Base-by-base conservation (phyloP, 768 basidiomycete genomes). In the Amanita pallidorosea region DNA sequence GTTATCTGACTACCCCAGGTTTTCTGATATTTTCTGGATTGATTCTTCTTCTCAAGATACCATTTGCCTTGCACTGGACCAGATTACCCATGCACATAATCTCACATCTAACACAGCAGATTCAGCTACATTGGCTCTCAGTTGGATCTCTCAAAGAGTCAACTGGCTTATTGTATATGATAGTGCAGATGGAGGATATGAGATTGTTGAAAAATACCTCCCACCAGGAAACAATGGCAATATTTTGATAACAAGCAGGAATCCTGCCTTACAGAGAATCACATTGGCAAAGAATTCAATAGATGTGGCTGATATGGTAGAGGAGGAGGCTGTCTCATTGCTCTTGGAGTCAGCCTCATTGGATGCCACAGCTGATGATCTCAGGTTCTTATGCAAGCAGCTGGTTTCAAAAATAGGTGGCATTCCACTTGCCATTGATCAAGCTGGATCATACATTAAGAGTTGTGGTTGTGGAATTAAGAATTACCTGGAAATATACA, bases 1-100 rank as follows among this genome's bases (percentile, higher is more conserved):
- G 12, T 27, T 12, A 29, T 22, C 55, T 33, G 7, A 17, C 47
- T 1, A 34, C 27, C 41, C 15, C 4, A 49, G 59, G 29, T 59
- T 59, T 44, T 54, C 44, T 50, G n/a, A 53, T 12, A 51, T 58
- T 25, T 59, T 59, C 33, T 61, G 59, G 57, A 52, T 61, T 55
- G 60, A 61, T 54, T 55, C 59, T 15, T 54, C 60, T 12, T 56
- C 51, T 12, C 23, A 43, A 5, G 51, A 51, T 15, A 57, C 53
- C 20, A 53, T 59, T 20, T n/a, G 12, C 12, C 29, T 33, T 33
- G 12, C 4, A 49, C 47, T 22, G 33, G 27, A n/a, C 17, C 17
- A 53, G 53, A 41, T 49, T 59, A 9, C 45, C 36, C 38, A 46
- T 22, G 25, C 51, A 54, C 22, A 37, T 22, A 31, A 48, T 15